A percentile compares a stretch with the other conserved stretches of the same genome.
Conservation (phyloP, 2,329 filamentous ascomycete genomes). For the Paraphaeosphaeria sporulosa region DNA sequence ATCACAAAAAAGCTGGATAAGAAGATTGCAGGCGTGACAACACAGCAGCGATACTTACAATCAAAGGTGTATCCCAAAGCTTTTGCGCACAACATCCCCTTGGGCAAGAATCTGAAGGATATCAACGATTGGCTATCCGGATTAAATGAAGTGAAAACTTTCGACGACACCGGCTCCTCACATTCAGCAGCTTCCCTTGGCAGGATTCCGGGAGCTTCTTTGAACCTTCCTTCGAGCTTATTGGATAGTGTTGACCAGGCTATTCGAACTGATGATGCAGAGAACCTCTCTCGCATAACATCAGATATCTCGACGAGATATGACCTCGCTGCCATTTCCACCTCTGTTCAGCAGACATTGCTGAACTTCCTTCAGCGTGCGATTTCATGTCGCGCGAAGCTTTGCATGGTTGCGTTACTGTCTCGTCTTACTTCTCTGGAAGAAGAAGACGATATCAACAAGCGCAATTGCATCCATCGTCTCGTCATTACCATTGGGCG, state of each 20-base stretch:
- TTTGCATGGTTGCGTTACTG: constrained; percentile 76
- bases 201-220: constrained; percentile 75
- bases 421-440: constrained; percentile 74
- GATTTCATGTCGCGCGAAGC: constrained; percentile 73
- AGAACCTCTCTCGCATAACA: constrained; percentile 63
- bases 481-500: constrained; percentile 91
- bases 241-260: constrained; percentile 77
- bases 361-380: constrained; percentile 80
- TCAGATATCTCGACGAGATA: constrained; percentile 64
- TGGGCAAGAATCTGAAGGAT: constrained; percentile 66
- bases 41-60: constrained; percentile 85
- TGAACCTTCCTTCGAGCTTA: constrained; percentile 73
- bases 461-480: constrained; percentile 90
- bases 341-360: constrained; percentile 71
- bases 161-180: constrained; percentile 77
- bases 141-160: constrained; percentile 77
- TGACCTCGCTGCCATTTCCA: constrained; percentile 56
- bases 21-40: constrained; percentile 77
- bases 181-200: constrained; percentile 75
- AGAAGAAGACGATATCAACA: constrained; percentile 91
- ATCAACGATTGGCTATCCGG: constrained; percentile 94
- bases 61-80: constrained; percentile 89
- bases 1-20: constrained; percentile 99
- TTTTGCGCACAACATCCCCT: constrained; percentile 78
- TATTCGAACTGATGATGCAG: constrained; percentile 72